phyloP scores from a whole-genome alignment of 306 rosid genomes.

The Oxytropis ochrocephala region DNA sequence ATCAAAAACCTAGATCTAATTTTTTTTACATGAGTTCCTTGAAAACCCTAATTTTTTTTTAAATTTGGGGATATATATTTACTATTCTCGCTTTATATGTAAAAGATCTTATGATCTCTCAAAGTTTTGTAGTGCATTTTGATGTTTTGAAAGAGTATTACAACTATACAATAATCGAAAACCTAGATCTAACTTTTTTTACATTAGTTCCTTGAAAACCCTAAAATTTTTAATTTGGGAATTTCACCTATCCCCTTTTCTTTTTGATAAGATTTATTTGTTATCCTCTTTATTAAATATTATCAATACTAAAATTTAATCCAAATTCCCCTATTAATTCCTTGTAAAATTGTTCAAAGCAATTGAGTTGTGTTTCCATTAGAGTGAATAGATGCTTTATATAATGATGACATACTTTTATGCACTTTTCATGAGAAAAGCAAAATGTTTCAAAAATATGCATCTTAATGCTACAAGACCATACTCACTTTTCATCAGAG shows the following conservation, averaged over 20 bases:
- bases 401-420: not conserved
- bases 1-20: not conserved
- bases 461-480: not conserved
- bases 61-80: no score
- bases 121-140: no score
- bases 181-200: no score
- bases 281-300: not conserved
- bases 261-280: no score
- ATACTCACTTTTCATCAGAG: not conserved
- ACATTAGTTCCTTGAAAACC: no score
- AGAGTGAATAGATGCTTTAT: not conserved
- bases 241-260: not conserved
- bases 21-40: not conserved
- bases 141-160: not conserved
- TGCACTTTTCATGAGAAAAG: not conserved
- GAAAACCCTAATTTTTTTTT: not conserved
- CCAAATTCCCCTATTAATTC: not conserved
- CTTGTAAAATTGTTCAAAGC: not conserved
- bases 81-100: no score
- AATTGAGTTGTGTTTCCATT: not conserved
- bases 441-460: not conserved
- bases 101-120: no score
- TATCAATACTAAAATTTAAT: not conserved
- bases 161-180: not conserved
- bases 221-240: no score